These are phyloP conservation scores for Diplogelasinospora grovesii DNA, from an alignment of 495 filamentous ascomycete genomes.

Conservation along the genomic window DNA sequence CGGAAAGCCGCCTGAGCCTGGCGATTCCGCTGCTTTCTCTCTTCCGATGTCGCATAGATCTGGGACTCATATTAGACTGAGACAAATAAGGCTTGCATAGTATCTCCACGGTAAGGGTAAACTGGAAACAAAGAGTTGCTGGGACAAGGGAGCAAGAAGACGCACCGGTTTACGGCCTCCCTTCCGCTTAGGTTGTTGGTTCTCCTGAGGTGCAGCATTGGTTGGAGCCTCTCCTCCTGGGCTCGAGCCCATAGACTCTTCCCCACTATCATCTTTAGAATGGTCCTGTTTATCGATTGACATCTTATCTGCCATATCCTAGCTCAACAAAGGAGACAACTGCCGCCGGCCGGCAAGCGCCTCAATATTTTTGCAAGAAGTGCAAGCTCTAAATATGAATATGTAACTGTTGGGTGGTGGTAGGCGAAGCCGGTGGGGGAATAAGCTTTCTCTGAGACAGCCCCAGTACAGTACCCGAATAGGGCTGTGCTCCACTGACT, in stretches of 20 bases:
- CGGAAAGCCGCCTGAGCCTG: conserved; percentile 97
- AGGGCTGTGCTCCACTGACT: too few relatives aligned
- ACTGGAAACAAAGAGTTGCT: neutral
- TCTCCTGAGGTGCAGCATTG: conserved; percentile 31
- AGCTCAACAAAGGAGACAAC: conserved; percentile 11
- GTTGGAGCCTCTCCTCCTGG: conserved; percentile 43
- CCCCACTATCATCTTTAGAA: conserved; percentile 43
- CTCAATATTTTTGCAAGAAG: too few relatives aligned
- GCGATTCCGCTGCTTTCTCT: conserved; percentile 94
- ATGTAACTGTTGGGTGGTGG: too few relatives aligned
- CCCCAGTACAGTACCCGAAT: too few relatives aligned
- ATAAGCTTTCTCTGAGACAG: too few relatives aligned
- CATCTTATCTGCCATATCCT: conserved; percentile 52
- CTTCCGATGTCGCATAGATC: conserved; percentile 98
- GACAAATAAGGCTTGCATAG: neutral
- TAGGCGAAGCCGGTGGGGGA: too few relatives aligned
- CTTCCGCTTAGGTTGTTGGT: conserved; percentile 72
- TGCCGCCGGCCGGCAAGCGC: conserved; percentile 28
- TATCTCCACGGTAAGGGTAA: conserved; percentile 1
- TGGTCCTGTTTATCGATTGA: conserved; percentile 53
- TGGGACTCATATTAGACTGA: conserved; percentile 30
- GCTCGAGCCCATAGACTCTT: conserved; percentile 50
- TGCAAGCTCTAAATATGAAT: too few relatives aligned
- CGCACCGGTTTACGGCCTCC: conserved; percentile 94
- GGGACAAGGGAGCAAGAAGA: conserved; percentile 22